phyloP scores from a whole-genome alignment of 495 filamentous ascomycete genomes.

The Aspergillus cristatus region DNA sequence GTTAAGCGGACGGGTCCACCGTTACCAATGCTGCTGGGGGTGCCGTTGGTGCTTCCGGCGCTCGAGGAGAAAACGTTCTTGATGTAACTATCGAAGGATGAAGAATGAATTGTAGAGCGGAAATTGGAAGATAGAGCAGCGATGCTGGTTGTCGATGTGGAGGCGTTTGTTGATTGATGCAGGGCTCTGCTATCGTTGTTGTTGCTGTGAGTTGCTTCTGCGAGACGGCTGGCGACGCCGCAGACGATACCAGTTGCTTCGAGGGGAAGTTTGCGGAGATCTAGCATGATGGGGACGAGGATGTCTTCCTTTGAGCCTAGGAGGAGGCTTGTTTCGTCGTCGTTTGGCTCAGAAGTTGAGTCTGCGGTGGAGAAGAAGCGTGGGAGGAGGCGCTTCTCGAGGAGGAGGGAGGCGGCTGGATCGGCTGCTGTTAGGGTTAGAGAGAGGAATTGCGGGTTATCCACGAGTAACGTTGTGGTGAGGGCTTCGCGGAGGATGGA shows the following conservation, averaged over 20 bases:
- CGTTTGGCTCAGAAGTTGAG: slow-evolving; percentile 29
- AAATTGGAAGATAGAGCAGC: slow-evolving; percentile 1
- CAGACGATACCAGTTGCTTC: slow-evolving; percentile 93
- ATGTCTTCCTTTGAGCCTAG: slow-evolving; percentile 72
- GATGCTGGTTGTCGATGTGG: slow-evolving; percentile 1
- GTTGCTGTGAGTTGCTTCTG: slow-evolving; percentile 38
- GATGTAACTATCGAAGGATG: slow-evolving; percentile 10
- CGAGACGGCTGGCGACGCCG: slow-evolving; percentile 74
- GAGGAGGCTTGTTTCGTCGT: slow-evolving; percentile 44
- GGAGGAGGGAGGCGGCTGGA: slow-evolving; percentile 64
- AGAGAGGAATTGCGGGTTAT: slow-evolving; percentile 71
- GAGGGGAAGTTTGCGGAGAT: slow-evolving; percentile 69
- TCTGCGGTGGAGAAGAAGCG: slow-evolving; percentile 41
- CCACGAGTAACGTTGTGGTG: slow-evolving; percentile 45
- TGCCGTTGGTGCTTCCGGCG: slow-evolving; percentile 5
- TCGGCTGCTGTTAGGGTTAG: slow-evolving; percentile 80
- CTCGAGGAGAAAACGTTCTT: slow-evolving; percentile 9
- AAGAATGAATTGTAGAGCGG: slow-evolving; percentile 4
- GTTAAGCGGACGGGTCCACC: background rate
- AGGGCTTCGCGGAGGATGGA: slow-evolving; percentile 37
- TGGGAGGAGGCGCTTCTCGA: slow-evolving; percentile 65
- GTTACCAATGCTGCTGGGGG: slow-evolving; percentile 4
- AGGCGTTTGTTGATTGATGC: slow-evolving; percentile 1
- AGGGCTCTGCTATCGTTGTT: slow-evolving; percentile 5
- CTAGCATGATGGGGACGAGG: slow-evolving; percentile 82